Percentiles rank a stretch among this genome's conserved stretches.
These are phyloP conservation scores for Plasmodium adleri DNA, from an alignment of 169 alveolate species.

Conservation along the genomic window DNA sequence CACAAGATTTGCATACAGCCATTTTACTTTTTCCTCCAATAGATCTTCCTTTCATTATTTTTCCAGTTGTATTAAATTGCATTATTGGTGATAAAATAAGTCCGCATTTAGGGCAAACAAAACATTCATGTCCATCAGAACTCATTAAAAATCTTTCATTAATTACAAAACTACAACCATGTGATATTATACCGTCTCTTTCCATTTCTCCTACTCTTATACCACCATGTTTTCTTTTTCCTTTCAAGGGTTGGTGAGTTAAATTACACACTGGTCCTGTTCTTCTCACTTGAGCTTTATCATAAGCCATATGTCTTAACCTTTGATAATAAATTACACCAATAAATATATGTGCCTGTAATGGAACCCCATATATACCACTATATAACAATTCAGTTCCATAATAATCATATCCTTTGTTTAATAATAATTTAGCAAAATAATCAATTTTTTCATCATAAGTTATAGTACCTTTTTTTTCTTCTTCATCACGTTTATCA, in stretches of 20 bases:
- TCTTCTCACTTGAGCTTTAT: conserved; percentile 96
- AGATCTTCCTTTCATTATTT: conserved; percentile 64
- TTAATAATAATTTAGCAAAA: conserved; percentile 70
- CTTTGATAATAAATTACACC: conserved; percentile 99
- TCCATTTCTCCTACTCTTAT: conserved; percentile 99
- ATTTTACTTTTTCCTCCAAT: conserved; percentile 76
- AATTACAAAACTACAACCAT: conserved; percentile 97
- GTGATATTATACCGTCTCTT: conserved; percentile 99
- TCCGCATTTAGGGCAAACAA: conserved; percentile 99
- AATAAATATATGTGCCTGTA: conserved; percentile 97
- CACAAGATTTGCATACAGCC: conserved; percentile 92
- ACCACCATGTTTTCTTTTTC: conserved; percentile 99
- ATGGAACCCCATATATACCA: conserved; percentile 97
- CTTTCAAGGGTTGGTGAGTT: conserved; percentile 99
- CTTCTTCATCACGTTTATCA: conserved; percentile 3
- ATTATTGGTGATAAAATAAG: conserved; percentile 93
- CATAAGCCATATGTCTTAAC: conserved; percentile 99
- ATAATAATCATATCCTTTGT: conserved; percentile 94
- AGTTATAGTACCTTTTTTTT: neutral
- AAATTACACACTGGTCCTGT: conserved; percentile 99
- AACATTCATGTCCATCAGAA: conserved; percentile 98
- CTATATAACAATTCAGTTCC: conserved; percentile 99
- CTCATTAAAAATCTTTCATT: conserved; percentile 98
- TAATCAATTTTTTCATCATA: conserved; percentile 75
- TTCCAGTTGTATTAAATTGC: conserved; percentile 83